Evolutionary conservation across 257 asterid genomes (phyloP), one percentile per base, ranked within the genome.

Genomic region (Coffea eugenioides): DNA sequence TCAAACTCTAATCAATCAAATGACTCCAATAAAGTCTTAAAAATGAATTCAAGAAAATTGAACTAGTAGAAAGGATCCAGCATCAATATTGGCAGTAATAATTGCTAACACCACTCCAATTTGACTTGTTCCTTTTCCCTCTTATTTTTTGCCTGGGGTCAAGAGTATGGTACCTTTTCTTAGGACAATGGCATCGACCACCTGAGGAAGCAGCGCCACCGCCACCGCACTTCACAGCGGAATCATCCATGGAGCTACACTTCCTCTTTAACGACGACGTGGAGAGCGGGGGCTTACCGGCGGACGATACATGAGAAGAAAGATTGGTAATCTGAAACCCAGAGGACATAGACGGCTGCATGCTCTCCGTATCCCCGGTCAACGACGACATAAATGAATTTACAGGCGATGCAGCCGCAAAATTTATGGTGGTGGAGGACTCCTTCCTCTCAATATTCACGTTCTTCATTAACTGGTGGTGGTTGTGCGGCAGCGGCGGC

Each of bases 141-240:
- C 10, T 4, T 67, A 4, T 67, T 20, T 7, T 62, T 62, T 39
- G 3, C 43, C 43, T 2, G 43, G 14, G 14, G 18, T 18, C 4
- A 39, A 16, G 7, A 5, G 9, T 31, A 27, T 73, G 5, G 43
- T 39, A 92, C 98, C 98, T 89, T 88, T 92, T 93, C 93, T 93
- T 93, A 20, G 97, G 94, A 65, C 98, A 93, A 85, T 93, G 98
- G 91, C 98, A 93, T 34, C 94, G 94, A 15, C 89, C 82, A 13
- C 88, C 82, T 21, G 84, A 75, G 2, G 91, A 80, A 34, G 91
- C 88, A 48, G 82, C 91, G 16, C 90, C 79, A 65, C 41, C 41
- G 41, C 90, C 88, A 16, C 89, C 71, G 83, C 91, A 89, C 87
- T 89, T 89, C 23, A 52, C 85, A 81, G 70, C 83, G 20, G 84